These are phyloP conservation scores for Astrothelium macrocarpum DNA, from an alignment of 495 filamentous ascomycete genomes.

Conservation along the genomic window DNA sequence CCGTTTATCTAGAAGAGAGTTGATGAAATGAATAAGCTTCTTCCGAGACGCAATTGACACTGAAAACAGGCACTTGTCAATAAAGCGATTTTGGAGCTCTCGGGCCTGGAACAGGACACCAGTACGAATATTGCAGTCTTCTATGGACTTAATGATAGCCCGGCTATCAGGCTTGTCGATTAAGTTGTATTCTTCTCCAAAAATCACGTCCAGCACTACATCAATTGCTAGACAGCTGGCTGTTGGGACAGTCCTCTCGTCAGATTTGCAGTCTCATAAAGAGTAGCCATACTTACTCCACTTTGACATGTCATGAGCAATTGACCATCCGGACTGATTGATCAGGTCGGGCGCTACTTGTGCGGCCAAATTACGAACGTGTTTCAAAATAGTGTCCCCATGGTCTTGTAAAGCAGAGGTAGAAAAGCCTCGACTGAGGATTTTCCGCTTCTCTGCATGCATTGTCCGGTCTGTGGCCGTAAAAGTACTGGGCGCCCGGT, in stretches of 20 bases:
- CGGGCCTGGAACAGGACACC: not conserved
- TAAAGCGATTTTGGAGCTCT: not conserved
- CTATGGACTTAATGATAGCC: not conserved
- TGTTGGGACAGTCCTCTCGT: not conserved
- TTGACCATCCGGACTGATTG: not conserved
- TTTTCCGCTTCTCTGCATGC: not conserved
- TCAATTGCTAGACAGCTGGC: not conserved
- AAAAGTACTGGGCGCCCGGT: not conserved
- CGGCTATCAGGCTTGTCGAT: not conserved
- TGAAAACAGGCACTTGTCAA: not conserved
- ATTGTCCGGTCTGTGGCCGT: not conserved
- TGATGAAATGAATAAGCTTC: not conserved
- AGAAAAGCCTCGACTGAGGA: not conserved
- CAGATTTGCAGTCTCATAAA: not conserved
- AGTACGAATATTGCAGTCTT: not conserved
- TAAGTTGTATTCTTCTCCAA: not conserved
- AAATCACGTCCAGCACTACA: not conserved
- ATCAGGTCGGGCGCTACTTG: not conserved
- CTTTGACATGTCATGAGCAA: not conserved
- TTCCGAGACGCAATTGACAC: not conserved
- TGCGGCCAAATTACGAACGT: not conserved
- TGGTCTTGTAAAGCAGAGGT: not conserved
- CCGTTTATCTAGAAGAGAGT: not conserved
- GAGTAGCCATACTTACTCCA: not conserved
- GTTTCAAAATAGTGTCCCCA: not conserved